phyloP scores from a whole-genome alignment of 257 asterid genomes.

The Eucommia ulmoides region DNA sequence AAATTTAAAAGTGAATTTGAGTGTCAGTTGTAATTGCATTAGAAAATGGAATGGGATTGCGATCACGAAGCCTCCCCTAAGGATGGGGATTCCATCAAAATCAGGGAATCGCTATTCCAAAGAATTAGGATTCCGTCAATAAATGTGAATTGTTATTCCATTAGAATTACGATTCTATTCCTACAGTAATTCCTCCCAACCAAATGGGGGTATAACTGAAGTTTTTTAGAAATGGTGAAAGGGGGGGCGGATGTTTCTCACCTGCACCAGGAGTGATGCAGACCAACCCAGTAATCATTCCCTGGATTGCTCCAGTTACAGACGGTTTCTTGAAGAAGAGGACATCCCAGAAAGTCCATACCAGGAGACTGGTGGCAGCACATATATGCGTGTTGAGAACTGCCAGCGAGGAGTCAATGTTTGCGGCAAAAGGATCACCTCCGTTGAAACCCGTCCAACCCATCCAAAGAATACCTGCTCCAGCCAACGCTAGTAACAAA shows the following conservation, averaged over 20 bases:
- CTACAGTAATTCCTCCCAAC: too few species aligned
- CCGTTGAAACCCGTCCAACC: slow-evolving; percentile 86
- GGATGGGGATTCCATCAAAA: too few species aligned
- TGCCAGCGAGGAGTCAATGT: slow-evolving; percentile 39
- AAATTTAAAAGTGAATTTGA: too few species aligned
- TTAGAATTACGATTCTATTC: too few species aligned
- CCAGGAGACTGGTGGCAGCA: slow-evolving; percentile 67
- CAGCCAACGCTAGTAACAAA: slow-evolving; percentile 59
- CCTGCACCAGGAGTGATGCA: slow-evolving; percentile 82
- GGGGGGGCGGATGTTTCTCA: neutral
- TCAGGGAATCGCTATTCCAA: too few species aligned
- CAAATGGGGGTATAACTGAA: neutral
- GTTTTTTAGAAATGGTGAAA: neutral
- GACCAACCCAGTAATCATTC: slow-evolving; percentile 76
- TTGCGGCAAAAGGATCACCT: slow-evolving; percentile 51
- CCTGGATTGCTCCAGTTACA: slow-evolving; percentile 68
- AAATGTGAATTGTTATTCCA: too few species aligned
- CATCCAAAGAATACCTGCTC: slow-evolving; percentile 74
- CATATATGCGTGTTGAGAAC: slow-evolving; percentile 60
- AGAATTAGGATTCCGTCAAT: too few species aligned
- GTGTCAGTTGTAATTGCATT: too few species aligned
- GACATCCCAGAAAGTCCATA: slow-evolving; percentile 62
- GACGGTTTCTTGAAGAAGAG: slow-evolving; percentile 50
- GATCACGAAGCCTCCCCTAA: too few species aligned
- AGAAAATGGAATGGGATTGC: too few species aligned